Evolutionary conservation across 495 filamentous ascomycete genomes (phyloP).

Genomic region (Aspergillus heteromorphus): DNA sequence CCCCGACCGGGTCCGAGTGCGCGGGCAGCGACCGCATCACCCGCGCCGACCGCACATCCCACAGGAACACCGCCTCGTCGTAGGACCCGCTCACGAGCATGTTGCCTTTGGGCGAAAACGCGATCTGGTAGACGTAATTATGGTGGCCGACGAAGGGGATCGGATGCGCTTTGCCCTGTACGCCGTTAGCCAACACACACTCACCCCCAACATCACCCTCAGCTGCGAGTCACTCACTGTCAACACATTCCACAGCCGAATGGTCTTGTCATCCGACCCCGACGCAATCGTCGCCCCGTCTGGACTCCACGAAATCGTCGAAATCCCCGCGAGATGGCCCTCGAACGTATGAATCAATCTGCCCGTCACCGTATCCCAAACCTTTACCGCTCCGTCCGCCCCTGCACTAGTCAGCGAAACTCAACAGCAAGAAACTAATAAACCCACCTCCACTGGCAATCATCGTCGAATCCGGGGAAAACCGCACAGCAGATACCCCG

Average conservation of each 20-base stretch:
- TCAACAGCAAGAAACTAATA: not conserved
- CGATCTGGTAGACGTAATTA: slow-evolving; percentile 89
- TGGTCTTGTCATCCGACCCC: slow-evolving; percentile 93
- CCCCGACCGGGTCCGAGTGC: slow-evolving; percentile 88
- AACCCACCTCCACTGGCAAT: slow-evolving; percentile 77
- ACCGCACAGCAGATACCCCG: slow-evolving; percentile 79
- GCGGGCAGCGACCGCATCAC: slow-evolving; percentile 88
- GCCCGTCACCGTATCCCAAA: slow-evolving; percentile 81
- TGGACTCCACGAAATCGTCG: slow-evolving; percentile 84
- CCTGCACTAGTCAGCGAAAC: slow-evolving; percentile 37
- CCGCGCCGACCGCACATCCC: slow-evolving; percentile 82
- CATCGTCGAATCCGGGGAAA: slow-evolving; percentile 83
- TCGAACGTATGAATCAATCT: slow-evolving; percentile 80
- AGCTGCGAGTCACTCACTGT: slow-evolving; percentile 63
- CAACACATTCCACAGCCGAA: slow-evolving; percentile 82
- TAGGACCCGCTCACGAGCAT: slow-evolving; percentile 92
- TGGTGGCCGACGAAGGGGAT: slow-evolving; percentile 78
- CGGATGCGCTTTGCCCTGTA: slow-evolving; percentile 55
- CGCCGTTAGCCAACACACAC: not conserved
- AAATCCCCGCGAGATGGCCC: slow-evolving; percentile 88
- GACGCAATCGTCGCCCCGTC: slow-evolving; percentile 81
- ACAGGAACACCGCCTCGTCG: slow-evolving; percentile 93
- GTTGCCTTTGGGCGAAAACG: slow-evolving; percentile 94
- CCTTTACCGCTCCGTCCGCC: slow-evolving; percentile 80
- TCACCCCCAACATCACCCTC: too few relatives aligned